phyloP scores from a whole-genome alignment of 2,329 filamentous ascomycete species.

The Pestalotiopsis sp. region DNA sequence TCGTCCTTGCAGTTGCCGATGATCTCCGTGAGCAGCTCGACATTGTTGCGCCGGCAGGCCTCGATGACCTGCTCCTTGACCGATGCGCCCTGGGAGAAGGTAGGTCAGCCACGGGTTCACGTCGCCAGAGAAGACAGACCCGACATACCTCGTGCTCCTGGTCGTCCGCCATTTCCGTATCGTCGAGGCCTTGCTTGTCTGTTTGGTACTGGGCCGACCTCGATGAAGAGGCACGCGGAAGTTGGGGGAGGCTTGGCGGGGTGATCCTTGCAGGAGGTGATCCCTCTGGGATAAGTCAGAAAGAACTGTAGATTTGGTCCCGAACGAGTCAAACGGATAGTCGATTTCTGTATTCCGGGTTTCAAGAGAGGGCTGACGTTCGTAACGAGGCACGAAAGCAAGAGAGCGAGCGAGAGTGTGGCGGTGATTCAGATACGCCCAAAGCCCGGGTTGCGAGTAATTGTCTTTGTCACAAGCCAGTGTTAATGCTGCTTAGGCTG shows the following conservation, averaged over 20 bases:
- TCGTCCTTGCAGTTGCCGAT: constrained; percentile 64
- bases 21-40: constrained; percentile 77
- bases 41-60: constrained; percentile 91
- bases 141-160: constrained; percentile 34
- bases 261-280: background rate
- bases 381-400: background rate
- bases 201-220: background rate
- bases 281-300: background rate
- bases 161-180: constrained; percentile 29
- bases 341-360: background rate
- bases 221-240: too few species aligned
- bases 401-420: background rate
- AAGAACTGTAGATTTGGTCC: background rate
- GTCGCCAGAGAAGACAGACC: background rate
- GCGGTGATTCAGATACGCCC: background rate
- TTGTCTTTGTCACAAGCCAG: background rate
- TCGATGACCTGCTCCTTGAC: constrained; percentile 74
- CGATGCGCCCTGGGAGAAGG: background rate
- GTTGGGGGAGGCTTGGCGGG: background rate
- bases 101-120: background rate
- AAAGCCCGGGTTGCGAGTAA: background rate
- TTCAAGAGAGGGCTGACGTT: background rate
- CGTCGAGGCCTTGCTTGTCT: background rate
- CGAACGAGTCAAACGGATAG: background rate
- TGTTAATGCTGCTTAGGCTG: background rate